phyloP scores from a whole-genome alignment of 228 moss, liverwort and hornwort genomes.

The Sphagnum fallax region DNA sequence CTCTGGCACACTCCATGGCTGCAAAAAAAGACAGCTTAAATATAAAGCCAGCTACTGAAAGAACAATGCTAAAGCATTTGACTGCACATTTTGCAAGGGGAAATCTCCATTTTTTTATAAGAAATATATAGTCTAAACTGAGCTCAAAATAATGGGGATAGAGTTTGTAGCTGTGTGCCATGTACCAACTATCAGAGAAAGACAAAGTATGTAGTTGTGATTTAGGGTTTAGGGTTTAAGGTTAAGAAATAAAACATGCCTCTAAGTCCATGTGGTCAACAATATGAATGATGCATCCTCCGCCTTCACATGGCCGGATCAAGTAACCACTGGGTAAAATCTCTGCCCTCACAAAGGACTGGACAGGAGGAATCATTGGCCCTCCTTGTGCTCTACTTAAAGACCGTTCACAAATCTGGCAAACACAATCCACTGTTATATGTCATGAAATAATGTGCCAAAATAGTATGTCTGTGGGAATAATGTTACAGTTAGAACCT shows the following conservation, averaged over 20 bases:
- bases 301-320: slow-evolving; percentile 71
- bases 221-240: too few relatives aligned
- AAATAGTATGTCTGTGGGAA: neutral
- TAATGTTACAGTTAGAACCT: too few relatives aligned
- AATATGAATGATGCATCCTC: slow-evolving; percentile 70
- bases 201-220: too few relatives aligned
- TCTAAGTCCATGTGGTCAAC: slow-evolving; percentile 68
- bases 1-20: slow-evolving; percentile 73
- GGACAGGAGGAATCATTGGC: slow-evolving; percentile 64
- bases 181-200: too few relatives aligned
- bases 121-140: too few relatives aligned
- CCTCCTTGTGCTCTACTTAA: slow-evolving; percentile 58
- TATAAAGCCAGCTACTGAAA: too few relatives aligned
- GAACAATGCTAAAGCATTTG: too few relatives aligned
- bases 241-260: slow-evolving; percentile 6
- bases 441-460: neutral
- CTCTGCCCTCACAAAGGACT: slow-evolving; percentile 60
- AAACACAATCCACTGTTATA: neutral
- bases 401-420: slow-evolving; percentile 67
- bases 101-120: too few relatives aligned
- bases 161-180: too few relatives aligned
- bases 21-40: neutral
- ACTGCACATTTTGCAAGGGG: too few relatives aligned
- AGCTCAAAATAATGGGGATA: too few relatives aligned
- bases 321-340: slow-evolving; percentile 74